Conservation (phyloP, 257 asterid genomes). For the Linaria vulgaris region DNA sequence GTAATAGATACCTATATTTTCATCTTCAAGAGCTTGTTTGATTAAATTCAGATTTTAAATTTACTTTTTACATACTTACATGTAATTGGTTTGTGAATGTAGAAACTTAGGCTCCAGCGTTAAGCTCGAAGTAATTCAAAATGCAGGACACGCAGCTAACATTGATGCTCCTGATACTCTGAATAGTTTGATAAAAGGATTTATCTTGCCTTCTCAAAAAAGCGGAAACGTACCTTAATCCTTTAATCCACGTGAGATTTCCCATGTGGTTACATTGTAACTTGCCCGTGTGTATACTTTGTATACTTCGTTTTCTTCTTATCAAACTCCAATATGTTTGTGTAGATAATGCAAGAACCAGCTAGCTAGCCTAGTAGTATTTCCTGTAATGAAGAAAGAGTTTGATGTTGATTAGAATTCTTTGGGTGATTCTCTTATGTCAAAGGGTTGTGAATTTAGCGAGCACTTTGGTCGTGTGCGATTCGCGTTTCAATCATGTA, state of each 20-base stretch:
- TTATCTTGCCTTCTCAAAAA: conserved; percentile 26
- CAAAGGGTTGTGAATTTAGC: too few species aligned
- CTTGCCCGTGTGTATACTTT: too few species aligned
- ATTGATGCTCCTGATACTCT: conserved; percentile 51
- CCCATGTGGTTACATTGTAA: too few species aligned
- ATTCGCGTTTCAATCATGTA: too few species aligned
- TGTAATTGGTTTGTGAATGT: conserved; percentile 18
- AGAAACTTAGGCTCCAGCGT: conserved; percentile 54
- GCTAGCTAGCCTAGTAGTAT: too few species aligned
- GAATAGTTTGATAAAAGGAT: conserved; percentile 45
- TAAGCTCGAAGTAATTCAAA: conserved; percentile 48
- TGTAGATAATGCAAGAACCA: too few species aligned
- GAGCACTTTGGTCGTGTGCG: too few species aligned
- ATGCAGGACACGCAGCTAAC: conserved; percentile 68
- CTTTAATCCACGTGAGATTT: neutral
- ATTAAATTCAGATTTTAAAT: neutral
- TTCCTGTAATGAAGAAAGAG: too few species aligned
- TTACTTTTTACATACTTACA: neutral
- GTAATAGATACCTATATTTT: conserved; percentile 27
- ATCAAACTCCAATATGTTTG: neutral
- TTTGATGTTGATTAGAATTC: too few species aligned
- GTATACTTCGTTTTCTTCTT: neutral
- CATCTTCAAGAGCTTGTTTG: neutral
- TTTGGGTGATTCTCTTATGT: too few species aligned
- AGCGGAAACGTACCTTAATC: neutral